These are phyloP conservation scores for Colletotrichum australisinense DNA, from an alignment of 2,329 filamentous ascomycete species.

Conservation along the genomic window DNA sequence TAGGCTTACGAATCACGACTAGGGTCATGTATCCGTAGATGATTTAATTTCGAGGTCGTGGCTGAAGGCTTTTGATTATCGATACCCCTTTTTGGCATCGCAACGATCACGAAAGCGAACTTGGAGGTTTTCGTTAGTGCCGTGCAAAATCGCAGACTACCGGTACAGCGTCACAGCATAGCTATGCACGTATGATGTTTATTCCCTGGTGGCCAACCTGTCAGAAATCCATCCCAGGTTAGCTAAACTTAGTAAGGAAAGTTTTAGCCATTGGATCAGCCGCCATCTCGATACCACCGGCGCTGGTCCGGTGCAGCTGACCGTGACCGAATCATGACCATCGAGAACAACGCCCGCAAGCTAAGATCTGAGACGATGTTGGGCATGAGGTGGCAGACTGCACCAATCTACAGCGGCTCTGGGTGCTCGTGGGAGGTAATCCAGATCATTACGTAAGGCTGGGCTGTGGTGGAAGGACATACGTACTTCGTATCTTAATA, in stretches of 20 bases:
- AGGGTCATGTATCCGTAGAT: conserved; percentile 1
- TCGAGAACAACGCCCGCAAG: neutral
- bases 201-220: neutral
- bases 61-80: neutral
- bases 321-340: neutral
- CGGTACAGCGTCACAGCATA: neutral
- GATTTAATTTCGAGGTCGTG: neutral
- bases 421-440: conserved; percentile 5
- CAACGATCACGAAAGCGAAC: neutral
- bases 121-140: neutral
- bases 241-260: neutral
- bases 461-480: neutral
- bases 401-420: conserved; percentile 25
- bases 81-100: neutral
- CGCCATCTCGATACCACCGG: neutral
- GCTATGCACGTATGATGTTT: neutral
- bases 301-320: neutral
- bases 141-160: conserved; percentile 4
- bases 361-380: neutral
- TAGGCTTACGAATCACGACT: neutral
- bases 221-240: neutral
- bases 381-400: neutral
- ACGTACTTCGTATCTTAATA: conserved; percentile 24
- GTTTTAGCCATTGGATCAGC: neutral
- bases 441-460: conserved; percentile 19